Percentiles rank a stretch among this genome's conserved stretches.
Evolutionary conservation across 148 eudicot genomes (phyloP).

Genomic region (Rhododendron ferrugineum): DNA sequence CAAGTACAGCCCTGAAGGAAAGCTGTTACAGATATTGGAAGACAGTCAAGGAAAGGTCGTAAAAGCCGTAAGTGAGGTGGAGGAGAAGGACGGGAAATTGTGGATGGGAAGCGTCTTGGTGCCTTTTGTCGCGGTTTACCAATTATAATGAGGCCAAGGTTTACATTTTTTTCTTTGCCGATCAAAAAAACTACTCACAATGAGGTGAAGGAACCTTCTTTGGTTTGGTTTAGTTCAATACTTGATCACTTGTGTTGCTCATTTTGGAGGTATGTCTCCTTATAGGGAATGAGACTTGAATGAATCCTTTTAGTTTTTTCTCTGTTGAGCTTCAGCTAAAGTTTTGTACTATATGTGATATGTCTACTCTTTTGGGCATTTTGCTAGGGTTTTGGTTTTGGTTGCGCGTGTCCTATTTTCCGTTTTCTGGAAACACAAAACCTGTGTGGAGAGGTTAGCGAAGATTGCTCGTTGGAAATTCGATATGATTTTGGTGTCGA

Average conservation of each 20-base stretch:
- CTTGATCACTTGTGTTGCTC: neutral
- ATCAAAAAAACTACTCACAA: too few species aligned
- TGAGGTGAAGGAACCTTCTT: neutral
- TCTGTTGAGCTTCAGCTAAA: neutral
- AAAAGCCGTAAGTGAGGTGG: constrained; percentile 79
- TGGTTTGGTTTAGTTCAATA: neutral
- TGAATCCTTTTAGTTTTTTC: neutral
- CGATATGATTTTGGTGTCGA: too few species aligned
- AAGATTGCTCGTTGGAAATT: too few species aligned
- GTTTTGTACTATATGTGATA: neutral
- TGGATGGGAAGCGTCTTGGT: constrained; percentile 92
- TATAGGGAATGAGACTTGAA: neutral
- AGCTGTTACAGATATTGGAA: constrained; percentile 61
- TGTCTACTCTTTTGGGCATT: neutral
- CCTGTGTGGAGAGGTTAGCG: too few species aligned
- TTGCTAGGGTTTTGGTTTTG: neutral
- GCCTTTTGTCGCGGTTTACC: constrained; percentile 74
- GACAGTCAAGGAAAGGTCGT: constrained; percentile 80
- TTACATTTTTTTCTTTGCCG: neutral
- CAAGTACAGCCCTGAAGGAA: constrained; percentile 73
- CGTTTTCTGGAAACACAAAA: too few species aligned
- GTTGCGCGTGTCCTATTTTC: neutral
- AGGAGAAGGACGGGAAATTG: constrained; percentile 80
- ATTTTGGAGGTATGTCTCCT: constrained; percentile 1
- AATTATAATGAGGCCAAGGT: constrained; percentile 24